Evolutionary conservation across 352 stramenopile species (phyloP), one percentile per base, ranked within the genome.

Genomic region (Hyaloperonospora arabidopsidis): DNA sequence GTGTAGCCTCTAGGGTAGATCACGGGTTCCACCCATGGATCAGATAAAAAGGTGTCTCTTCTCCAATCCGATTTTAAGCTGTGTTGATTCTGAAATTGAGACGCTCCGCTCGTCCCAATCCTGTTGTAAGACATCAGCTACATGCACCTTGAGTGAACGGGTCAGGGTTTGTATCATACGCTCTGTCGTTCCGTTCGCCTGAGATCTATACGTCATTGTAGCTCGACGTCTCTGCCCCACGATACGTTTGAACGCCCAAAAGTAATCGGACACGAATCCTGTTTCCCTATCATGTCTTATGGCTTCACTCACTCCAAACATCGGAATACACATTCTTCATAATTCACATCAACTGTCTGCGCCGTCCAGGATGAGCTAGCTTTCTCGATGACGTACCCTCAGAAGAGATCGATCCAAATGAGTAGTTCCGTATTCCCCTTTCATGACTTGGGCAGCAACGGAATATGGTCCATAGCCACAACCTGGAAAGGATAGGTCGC

Each of bases 301-400:
- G 8, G 25, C 25, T 8, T 32, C 25, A 8, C 19, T 72, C 32
- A 52, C 1, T 56, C 59, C n/a, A 65, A 63, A 5, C 55, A 46
- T n/a, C 54, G 22, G 18, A 65, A 60, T 1, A 68, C 55, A 15
- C 49, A 54, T 4, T 54, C 28, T 19, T 68, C 44, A 19, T 76
- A 70, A 32, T 32, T 32, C 25, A 10, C 25, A 4, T 4, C 25
- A 32, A 32, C 8, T 8, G 0, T 44, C 57, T 62, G 3, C 54
- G 6, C 21, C 18, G 13, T 34, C 22, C 12, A 19, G 12, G 8
- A 34, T 34, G 8, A 13, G 13, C 17, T 28, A 15, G 5, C 2
- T 7, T 25, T 28, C 40, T 11, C 44, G 35, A 61, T 43, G 18
- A 44, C 36, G 48, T 1, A 45, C 32, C 17, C 40, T 56, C 1